phyloP scores from a whole-genome alignment of 345 rosid genomes.

The Rhodomyrtus tomentosa region DNA sequence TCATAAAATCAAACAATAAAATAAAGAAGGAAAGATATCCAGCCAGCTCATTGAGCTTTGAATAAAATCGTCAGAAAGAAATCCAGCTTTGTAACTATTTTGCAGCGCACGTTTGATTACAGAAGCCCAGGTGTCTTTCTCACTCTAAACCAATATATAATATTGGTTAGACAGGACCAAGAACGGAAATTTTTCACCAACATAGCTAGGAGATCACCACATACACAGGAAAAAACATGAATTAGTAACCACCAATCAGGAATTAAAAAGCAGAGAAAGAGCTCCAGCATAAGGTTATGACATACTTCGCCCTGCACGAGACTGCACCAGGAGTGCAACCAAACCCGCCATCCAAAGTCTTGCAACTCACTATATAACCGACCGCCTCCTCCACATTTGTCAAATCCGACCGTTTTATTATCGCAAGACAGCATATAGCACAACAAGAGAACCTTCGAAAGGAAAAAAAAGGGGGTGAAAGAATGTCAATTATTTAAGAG shows the following conservation, averaged over 20 bases:
- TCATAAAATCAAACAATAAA: neutral
- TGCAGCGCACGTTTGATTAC: neutral
- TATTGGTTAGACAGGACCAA: neutral
- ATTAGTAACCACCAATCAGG: neutral
- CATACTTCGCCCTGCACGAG: slow-evolving; percentile 91
- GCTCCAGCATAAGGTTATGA: neutral
- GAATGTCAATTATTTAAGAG: neutral
- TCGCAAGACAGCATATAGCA: slow-evolving; percentile 69
- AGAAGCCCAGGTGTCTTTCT: neutral
- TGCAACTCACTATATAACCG: slow-evolving; percentile 44
- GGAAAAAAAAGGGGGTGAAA: neutral
- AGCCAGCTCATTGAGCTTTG: neutral
- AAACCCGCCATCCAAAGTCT: slow-evolving; percentile 87
- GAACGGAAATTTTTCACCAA: neutral
- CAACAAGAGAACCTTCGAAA: slow-evolving; percentile 70
- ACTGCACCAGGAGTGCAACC: slow-evolving; percentile 89
- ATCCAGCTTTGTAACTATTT: neutral
- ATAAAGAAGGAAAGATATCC: neutral
- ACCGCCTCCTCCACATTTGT: slow-evolving; percentile 75
- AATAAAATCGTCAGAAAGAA: neutral
- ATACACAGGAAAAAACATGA: neutral
- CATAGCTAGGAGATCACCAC: rapidly evolving
- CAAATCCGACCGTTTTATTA: slow-evolving; percentile 42
- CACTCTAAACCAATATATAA: neutral
- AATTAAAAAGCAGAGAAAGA: neutral